Conservation (phyloP, 345 rosid species). For the Psidium friedrichsthalianum region DNA sequence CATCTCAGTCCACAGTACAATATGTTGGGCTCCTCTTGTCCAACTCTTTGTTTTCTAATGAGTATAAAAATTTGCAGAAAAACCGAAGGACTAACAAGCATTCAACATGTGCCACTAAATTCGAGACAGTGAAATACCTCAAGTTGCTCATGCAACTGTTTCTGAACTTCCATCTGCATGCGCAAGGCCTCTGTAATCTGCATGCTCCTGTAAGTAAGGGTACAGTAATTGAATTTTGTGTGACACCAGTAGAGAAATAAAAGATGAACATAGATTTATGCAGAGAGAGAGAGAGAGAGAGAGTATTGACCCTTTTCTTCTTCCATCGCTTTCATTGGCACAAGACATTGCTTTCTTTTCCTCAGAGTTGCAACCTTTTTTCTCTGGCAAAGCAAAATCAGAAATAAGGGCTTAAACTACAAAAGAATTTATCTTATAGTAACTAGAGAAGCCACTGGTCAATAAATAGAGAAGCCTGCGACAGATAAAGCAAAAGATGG, state of each 20-base stretch:
- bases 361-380: slow-evolving; percentile 31
- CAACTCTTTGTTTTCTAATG: background rate
- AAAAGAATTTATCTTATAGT: background rate
- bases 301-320: slow-evolving; percentile 40
- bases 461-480: background rate
- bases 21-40: background rate
- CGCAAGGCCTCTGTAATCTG: slow-evolving; percentile 74
- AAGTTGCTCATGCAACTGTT: slow-evolving; percentile 83
- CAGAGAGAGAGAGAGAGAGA: background rate
- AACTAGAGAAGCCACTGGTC: background rate
- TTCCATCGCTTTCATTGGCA: slow-evolving; percentile 37
- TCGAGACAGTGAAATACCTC: slow-evolving; percentile 33
- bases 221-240: background rate
- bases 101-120: background rate
- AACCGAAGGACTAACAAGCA: background rate
- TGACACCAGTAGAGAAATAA: background rate
- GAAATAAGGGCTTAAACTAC: background rate
- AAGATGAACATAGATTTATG: background rate
- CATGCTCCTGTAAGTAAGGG: slow-evolving; percentile 26
- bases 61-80: background rate
- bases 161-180: slow-evolving; percentile 85
- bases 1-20: background rate
- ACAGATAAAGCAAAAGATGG: background rate
- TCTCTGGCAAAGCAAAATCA: slow-evolving; percentile 29
- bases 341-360: slow-evolving; percentile 40